Percentiles rank a stretch among this genome's conserved stretches.
Evolutionary conservation across 305 asterid species (phyloP).

Genomic region (Plantago coronopus): DNA sequence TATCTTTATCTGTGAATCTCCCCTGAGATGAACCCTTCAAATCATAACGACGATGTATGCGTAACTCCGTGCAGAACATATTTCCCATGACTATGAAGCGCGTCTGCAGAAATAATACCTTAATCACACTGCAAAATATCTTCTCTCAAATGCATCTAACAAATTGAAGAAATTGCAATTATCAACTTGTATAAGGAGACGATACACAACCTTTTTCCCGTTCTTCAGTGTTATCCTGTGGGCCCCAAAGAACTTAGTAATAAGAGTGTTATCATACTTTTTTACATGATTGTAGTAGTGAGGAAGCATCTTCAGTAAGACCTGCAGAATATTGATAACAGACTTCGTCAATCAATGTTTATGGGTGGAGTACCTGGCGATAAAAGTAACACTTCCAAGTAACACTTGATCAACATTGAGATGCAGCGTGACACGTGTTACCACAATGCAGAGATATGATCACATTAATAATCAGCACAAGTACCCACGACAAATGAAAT

Average conservation of each 20-base stretch:
- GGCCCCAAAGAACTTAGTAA: constrained; percentile 87
- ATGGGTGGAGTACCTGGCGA: not conserved
- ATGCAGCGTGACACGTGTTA: no score
- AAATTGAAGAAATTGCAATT: constrained; percentile 16
- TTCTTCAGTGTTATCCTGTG: constrained; percentile 60
- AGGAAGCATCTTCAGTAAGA: constrained; percentile 78
- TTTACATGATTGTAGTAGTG: constrained; percentile 71
- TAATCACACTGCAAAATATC: not conserved
- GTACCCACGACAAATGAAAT: no score
- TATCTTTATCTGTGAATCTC: constrained; percentile 71
- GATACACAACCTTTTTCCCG: constrained; percentile 65
- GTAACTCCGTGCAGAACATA: constrained; percentile 90
- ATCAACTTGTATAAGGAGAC: constrained; percentile 16
- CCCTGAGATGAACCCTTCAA: constrained; percentile 91
- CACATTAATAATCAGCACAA: no score
- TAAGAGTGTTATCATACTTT: constrained; percentile 81
- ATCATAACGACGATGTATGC: constrained; percentile 91
- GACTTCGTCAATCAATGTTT: constrained; percentile 10
- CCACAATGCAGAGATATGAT: no score
- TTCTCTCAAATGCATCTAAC: constrained; percentile 6
- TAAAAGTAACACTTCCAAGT: not conserved
- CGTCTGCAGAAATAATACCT: constrained; percentile 47
- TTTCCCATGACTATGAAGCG: constrained; percentile 98
- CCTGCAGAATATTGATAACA: constrained; percentile 42
- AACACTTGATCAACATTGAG: not conserved